These are phyloP conservation scores for Plasmodium blacklocki DNA, from an alignment of 169 alveolate species.

Conservation along the genomic window DNA sequence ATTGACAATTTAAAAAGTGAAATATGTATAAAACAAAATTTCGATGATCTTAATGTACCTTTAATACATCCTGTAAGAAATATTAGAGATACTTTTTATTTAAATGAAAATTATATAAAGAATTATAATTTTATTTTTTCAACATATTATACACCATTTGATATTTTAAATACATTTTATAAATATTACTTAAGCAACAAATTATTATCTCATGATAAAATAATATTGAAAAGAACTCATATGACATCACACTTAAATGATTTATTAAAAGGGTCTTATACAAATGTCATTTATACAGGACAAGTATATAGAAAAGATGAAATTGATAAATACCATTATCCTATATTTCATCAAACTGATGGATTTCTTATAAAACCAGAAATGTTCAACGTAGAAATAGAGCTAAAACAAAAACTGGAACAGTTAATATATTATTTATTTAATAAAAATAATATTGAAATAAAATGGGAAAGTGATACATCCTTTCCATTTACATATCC, in stretches of 20 bases:
- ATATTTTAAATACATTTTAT: constrained; percentile 68
- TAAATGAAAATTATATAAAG: constrained; percentile 78
- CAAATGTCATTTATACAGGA: constrained; percentile 91
- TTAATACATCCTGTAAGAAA: constrained; percentile 90
- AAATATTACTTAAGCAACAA: constrained; percentile 73
- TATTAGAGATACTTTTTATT: constrained; percentile 91
- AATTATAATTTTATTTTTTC: constrained; percentile 4
- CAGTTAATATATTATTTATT: constrained; percentile 85
- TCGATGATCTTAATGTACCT: constrained; percentile 92
- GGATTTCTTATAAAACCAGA: constrained; percentile 82
- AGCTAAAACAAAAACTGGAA: constrained; percentile 86
- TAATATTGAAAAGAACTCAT: constrained; percentile 89
- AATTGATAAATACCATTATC: constrained; percentile 94
- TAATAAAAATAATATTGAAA: constrained; percentile 83
- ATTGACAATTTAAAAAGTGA: constrained; percentile 81
- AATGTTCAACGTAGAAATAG: constrained; percentile 50
- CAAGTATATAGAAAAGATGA: constrained; percentile 94
- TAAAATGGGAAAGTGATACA: constrained; percentile 91
- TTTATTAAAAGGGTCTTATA: constrained; percentile 83
- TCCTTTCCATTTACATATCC: constrained; percentile 95
- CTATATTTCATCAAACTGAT: constrained; percentile 94
- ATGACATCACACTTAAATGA: constrained; percentile 92
- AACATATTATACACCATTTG: constrained; percentile 30
- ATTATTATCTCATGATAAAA: constrained; percentile 61
- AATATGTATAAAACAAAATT: constrained; percentile 85